Evolutionary conservation across 805 yeast species (phyloP).

Genomic region (Candida golubevii): DNA sequence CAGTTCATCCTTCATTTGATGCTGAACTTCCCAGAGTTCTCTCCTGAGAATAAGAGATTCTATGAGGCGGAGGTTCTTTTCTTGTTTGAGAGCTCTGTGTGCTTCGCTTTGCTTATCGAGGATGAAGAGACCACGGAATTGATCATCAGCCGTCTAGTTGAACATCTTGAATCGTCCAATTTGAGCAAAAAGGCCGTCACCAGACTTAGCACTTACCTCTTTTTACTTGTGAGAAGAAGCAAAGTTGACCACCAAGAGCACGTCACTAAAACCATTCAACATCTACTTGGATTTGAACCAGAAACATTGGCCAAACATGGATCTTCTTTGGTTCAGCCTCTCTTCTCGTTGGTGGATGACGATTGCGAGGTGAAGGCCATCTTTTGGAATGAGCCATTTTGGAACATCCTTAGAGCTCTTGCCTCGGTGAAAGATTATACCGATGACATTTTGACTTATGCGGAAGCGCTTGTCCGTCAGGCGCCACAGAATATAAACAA

Average conservation of each 20-base stretch:
- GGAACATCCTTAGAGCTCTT: slow-evolving; percentile 50
- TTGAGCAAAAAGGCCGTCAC: slow-evolving; percentile 30
- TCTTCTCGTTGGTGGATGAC: slow-evolving; percentile 45
- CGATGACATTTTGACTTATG: slow-evolving; percentile 42
- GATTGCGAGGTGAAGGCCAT: slow-evolving; percentile 36
- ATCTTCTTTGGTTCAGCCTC: slow-evolving; percentile 40
- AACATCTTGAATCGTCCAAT: slow-evolving; percentile 14
- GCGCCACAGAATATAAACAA: slow-evolving; percentile 37
- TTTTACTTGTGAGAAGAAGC: slow-evolving; percentile 42
- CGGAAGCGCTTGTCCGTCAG: slow-evolving; percentile 36
- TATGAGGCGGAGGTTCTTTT: slow-evolving; percentile 48
- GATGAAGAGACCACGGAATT: slow-evolving; percentile 21
- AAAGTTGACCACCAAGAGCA: slow-evolving; percentile 11
- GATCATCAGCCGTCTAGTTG: slow-evolving; percentile 13
- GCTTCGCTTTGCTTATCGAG: slow-evolving; percentile 30
- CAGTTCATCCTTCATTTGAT: slow-evolving; percentile 32
- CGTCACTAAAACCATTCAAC: slow-evolving; percentile 18
- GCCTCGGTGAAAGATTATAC: slow-evolving; percentile 45
- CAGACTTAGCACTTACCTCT: slow-evolving; percentile 50
- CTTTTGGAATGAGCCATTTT: slow-evolving; percentile 39
- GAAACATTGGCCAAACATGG: slow-evolving; percentile 46
- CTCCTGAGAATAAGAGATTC: slow-evolving; percentile 30
- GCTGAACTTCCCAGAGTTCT: slow-evolving; percentile 24
- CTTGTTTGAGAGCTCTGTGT: slow-evolving; percentile 40
- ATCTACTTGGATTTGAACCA: slow-evolving; percentile 27